Evolutionary conservation across 768 basidiomycete species (phyloP), one percentile per base, ranked within the genome.

Genomic region (Rubroboletus pulcherrimus): DNA sequence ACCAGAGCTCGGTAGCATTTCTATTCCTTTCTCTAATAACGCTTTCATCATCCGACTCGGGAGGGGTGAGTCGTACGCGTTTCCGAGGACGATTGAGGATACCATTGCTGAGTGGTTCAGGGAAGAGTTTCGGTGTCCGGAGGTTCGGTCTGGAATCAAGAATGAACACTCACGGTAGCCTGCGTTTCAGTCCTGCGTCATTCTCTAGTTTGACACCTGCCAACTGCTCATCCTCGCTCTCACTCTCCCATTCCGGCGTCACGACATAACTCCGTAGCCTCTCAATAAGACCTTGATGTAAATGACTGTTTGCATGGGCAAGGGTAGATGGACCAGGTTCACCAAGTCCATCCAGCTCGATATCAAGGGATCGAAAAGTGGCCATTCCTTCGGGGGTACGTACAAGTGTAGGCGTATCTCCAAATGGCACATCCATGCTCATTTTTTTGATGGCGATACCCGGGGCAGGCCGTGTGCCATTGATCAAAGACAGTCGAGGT

Each of bases 311-410:
- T 7, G 71, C 66, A n/a, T 69, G 63, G 3, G 68, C 65, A 24
- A 72, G 69, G 17, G 64, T 69, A 7, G 71, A 72, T 46, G 69
- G 70, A 29, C 68, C 71, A 17, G 70, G 71, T 60, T 73, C 67
- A 47, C 67, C 67, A n/a, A 69, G 56, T 43, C 63, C 61, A 61
- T 78, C 76, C 12, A 86, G 64, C 17, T 80, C 80, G 10, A 56
- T 65, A 56, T 91, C 87, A 7, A 93, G 74, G 47, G 82, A 75
- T 29, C 69, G 69, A 62, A 93, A 92, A 51, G 74, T 60, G 3
- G 76, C 67, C 92, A 95, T 95, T n/a, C 85, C 84, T 55, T 83
- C 78, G 0, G 83, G 75, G 0, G 89, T 88, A 17, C 92, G 85
- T 12, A 81, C 66, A 14, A 93, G 79, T 0, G 89, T 89, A 5